These are phyloP conservation scores for Kalmusia sp. DNA, from an alignment of 2,329 filamentous ascomycete genomes.

Conservation along the genomic window DNA sequence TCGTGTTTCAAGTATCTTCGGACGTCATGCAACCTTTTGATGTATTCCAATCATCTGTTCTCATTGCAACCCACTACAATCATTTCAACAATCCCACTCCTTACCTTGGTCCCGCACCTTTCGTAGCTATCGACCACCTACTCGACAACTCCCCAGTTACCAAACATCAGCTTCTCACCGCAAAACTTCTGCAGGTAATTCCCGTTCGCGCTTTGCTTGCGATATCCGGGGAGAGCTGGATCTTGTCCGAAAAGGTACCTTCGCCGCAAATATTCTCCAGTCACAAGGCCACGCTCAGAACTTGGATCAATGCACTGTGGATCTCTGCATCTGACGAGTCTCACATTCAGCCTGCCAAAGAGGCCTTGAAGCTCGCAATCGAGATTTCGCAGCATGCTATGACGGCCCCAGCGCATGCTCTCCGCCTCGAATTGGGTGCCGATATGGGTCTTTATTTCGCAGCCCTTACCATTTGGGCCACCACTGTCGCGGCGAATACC, in stretches of 20 bases:
- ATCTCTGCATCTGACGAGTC: constrained; percentile 10
- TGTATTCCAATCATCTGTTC: constrained; percentile 46
- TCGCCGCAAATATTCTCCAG: constrained; percentile 39
- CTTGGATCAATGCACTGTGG: constrained; percentile 47
- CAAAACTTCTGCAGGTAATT: constrained; percentile 46
- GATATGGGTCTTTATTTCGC: constrained; percentile 47
- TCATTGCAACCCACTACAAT: constrained; percentile 44
- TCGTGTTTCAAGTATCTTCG: constrained; percentile 33
- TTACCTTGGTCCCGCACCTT: constrained; percentile 18
- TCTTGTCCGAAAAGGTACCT: constrained; percentile 51
- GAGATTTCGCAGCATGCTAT: constrained; percentile 34
- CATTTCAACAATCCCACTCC: constrained; percentile 24
- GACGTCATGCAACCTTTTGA: constrained; percentile 25
- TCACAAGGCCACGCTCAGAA: constrained; percentile 39
- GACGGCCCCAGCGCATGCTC: constrained; percentile 20
- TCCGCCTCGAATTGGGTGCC: constrained; percentile 33
- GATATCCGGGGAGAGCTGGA: constrained; percentile 54
- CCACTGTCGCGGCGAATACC: constrained; percentile 35
- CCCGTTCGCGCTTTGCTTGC: constrained; percentile 53
- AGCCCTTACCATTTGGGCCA: constrained; percentile 43
- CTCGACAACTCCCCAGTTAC: constrained; percentile 31
- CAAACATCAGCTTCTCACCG: constrained; percentile 40
- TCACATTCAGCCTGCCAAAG: constrained; percentile 21
- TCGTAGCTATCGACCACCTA: constrained; percentile 29
- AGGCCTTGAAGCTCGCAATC: constrained; percentile 37